Base-by-base conservation (phyloP, 805 yeast species). In the Schizosaccharomyces japonicus region DNA sequence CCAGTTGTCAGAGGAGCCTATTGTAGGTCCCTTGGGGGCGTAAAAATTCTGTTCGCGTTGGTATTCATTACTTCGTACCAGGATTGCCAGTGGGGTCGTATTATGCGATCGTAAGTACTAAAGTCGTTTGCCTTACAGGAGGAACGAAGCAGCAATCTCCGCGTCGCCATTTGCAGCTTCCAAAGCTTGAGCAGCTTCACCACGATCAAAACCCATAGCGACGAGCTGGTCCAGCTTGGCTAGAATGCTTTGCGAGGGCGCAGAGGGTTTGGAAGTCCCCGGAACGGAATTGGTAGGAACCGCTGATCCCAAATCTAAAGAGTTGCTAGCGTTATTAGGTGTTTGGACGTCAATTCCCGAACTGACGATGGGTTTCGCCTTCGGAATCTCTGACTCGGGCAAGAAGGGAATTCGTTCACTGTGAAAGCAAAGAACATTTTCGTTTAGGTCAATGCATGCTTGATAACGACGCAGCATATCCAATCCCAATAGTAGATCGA, bases 391-490 rank as follows among this genome's bases (percentile, higher is more conserved):
- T 25, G 69, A 61, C 53, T 83, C 95, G 13, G 72, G 64, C 50
- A 87, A 65, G 55, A 87, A 87, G 26, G 68, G 68, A 0, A 92
- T 73, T 52, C 76, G 78, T 26, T 75, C 73, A 49, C 73, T 76
- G n/a, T 80, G 90, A 49, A 87, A 72, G 2, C 70, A 67, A 48
- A 90, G 67, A 7, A 68, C 69, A 56, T 80, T 77, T 44, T 66
- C 66, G 40, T 69, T 69, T 54, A 90, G 66, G 59, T 90, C 94
- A 47, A 90, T 74, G 33, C 68, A 64, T 45, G 93, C 93, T 57
- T 77, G 84, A 60, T 84, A 87, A 53, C 94, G 75, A 61, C 78
- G 76, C 56, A 90, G 68, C 94, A 87, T 64, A 44, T 90, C 98
- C 47, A 90, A 66, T 0, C 99, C 99, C 29, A 90, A 67, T 36